phyloP scores from a whole-genome alignment of 495 filamentous ascomycete species.

The Aspergillus olivimuriae region DNA sequence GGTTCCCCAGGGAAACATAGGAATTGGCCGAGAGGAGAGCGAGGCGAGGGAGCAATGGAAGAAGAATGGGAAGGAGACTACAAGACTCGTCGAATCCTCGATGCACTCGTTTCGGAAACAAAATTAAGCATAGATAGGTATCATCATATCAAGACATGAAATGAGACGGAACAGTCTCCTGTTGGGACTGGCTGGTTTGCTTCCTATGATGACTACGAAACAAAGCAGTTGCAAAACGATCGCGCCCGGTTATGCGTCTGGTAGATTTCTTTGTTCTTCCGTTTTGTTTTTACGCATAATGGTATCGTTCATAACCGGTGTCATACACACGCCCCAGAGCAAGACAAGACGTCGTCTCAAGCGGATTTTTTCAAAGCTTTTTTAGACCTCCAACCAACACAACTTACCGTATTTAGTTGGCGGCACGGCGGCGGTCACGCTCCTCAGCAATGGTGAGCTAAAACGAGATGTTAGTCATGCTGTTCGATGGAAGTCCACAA shows the following conservation, averaged over 20 bases:
- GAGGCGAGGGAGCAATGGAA: too few species aligned
- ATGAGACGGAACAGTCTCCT: not conserved
- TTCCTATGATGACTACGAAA: conserved; percentile 30
- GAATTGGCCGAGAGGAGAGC: too few species aligned
- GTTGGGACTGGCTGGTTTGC: conserved; percentile 6
- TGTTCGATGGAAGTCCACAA: too few species aligned
- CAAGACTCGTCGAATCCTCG: not conserved
- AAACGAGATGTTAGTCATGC: too few species aligned
- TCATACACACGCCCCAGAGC: conserved; percentile 37
- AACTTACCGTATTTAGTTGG: conserved; percentile 48
- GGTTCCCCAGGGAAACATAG: too few species aligned
- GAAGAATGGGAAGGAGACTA: too few species aligned
- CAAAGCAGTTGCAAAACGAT: conserved; percentile 8
- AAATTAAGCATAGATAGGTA: conserved; percentile 2
- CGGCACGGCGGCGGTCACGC: conserved; percentile 88
- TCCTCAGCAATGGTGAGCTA: conserved; percentile 94
- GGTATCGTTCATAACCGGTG: conserved; percentile 19
- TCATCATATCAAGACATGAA: conserved; percentile 7
- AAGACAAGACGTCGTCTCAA: conserved; percentile 37
- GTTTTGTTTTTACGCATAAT: conserved; percentile 16
- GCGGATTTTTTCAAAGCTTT: conserved; percentile 29
- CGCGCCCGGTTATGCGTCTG: conserved; percentile 6
- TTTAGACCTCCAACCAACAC: conserved; percentile 18
- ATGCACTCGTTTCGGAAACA: not conserved
- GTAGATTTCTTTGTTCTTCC: conserved; percentile 15